These are phyloP conservation scores for Nicotiana knightiana DNA, from an alignment of 257 asterid genomes.

Conservation along the genomic window DNA sequence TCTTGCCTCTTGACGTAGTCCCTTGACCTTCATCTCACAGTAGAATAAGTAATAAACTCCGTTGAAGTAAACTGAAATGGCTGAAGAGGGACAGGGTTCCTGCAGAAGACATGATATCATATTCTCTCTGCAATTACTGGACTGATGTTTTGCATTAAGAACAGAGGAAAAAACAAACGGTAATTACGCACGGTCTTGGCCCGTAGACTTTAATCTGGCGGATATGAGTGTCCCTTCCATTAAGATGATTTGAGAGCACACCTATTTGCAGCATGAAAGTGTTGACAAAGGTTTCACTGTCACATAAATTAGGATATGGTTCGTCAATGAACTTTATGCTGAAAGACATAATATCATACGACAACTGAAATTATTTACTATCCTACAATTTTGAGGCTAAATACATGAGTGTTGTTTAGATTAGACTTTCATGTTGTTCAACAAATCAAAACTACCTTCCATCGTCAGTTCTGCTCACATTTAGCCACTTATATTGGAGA, in stretches of 20 bases:
- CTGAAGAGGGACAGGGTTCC: constrained; percentile 88
- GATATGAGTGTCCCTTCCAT: constrained; percentile 91
- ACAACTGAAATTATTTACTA: neutral
- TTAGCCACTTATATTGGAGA: neutral
- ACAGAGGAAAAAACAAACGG: neutral
- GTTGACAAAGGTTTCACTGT: constrained; percentile 92
- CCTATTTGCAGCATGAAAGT: constrained; percentile 95
- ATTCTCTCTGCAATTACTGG: neutral
- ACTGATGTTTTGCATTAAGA: neutral
- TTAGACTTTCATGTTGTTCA: neutral
- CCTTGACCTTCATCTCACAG: constrained; percentile 47
- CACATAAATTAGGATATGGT: constrained; percentile 7
- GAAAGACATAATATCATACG: neutral
- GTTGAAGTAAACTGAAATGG: constrained; percentile 84
- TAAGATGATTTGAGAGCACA: constrained; percentile 78
- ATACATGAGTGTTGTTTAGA: neutral
- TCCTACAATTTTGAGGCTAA: neutral
- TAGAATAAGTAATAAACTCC: constrained; percentile 77
- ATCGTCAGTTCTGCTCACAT: neutral
- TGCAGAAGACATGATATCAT: constrained; percentile 26
- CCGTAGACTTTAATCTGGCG: constrained; percentile 97
- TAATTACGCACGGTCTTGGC: constrained; percentile 67
- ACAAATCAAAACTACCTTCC: neutral
- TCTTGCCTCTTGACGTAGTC: neutral
- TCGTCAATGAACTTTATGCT: neutral